phyloP scores from a whole-genome alignment of 352 stramenopile genomes.

The Thraustotheca clavata region DNA sequence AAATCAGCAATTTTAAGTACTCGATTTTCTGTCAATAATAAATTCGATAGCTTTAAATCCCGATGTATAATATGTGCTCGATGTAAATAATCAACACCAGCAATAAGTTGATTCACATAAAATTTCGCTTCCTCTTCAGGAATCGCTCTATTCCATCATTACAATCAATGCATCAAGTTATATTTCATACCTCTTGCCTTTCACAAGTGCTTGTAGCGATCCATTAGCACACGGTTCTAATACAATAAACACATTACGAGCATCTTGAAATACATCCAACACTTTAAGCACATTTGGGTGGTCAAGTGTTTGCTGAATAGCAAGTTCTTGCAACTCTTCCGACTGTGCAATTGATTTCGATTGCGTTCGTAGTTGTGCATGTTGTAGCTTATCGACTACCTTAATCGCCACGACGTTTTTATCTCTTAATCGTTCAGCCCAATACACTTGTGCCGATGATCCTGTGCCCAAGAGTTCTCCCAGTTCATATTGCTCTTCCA shows the following conservation, averaged over 20 bases:
- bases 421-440: constrained; percentile 34
- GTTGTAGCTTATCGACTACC: constrained; percentile 72
- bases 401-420: constrained; percentile 60
- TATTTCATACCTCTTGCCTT: neutral
- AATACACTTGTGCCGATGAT: constrained; percentile 68
- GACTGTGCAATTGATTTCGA: constrained; percentile 24
- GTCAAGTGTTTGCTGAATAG: constrained; percentile 48
- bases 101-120: constrained; percentile 21
- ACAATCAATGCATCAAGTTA: neutral
- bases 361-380: constrained; percentile 33
- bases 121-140: constrained; percentile 1
- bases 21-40: constrained; percentile 38
- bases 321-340: constrained; percentile 58
- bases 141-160: neutral
- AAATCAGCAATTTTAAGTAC: constrained; percentile 20
- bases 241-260: constrained; percentile 65
- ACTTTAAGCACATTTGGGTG: constrained; percentile 53
- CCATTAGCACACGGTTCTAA: constrained; percentile 51
- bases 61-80: constrained; percentile 53
- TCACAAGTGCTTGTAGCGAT: constrained; percentile 32
- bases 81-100: constrained; percentile 53
- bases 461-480: constrained; percentile 63
- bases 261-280: constrained; percentile 59
- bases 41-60: constrained; percentile 70
- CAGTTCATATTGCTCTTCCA: constrained; percentile 15